Evolutionary conservation across 208 protist genomes (phyloP).

Genomic region (Zelonia costaricensis): DNA sequence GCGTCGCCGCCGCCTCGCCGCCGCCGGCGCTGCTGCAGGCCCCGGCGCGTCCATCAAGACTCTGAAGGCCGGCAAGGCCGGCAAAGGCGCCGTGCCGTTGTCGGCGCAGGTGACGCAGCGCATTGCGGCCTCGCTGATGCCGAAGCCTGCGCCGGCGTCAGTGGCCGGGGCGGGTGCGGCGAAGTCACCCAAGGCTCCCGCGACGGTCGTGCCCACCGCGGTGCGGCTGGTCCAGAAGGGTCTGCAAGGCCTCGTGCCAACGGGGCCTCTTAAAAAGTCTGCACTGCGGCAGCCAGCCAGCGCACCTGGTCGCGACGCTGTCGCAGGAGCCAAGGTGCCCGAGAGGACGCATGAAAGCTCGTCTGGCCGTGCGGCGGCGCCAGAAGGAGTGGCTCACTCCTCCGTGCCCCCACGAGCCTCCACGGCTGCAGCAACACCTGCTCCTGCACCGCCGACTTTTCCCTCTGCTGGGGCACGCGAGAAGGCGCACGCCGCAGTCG

Average conservation of each 20-base stretch:
- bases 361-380: no score
- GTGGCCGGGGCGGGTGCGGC: neutral
- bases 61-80: neutral
- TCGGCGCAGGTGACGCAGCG: neutral
- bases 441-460: no score
- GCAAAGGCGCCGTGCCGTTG: neutral
- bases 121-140: neutral
- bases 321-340: no score
- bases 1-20: slow-evolving; percentile 6
- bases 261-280: slow-evolving; percentile 15
- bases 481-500: no score
- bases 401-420: no score
- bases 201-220: neutral
- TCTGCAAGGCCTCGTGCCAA: slow-evolving; percentile 17
- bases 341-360: no score
- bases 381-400: no score
- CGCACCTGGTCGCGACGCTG: neutral
- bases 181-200: neutral
- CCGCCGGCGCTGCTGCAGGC: neutral
- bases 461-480: no score
- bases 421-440: no score
- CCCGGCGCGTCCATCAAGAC: neutral
- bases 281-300: neutral
- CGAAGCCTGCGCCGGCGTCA: neutral
- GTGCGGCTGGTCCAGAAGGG: slow-evolving; percentile 11